Evolutionary conservation across 2,329 filamentous ascomycete species (phyloP), one percentile per base, ranked within the genome.

Genomic region (Fusarium odoratissimum): DNA sequence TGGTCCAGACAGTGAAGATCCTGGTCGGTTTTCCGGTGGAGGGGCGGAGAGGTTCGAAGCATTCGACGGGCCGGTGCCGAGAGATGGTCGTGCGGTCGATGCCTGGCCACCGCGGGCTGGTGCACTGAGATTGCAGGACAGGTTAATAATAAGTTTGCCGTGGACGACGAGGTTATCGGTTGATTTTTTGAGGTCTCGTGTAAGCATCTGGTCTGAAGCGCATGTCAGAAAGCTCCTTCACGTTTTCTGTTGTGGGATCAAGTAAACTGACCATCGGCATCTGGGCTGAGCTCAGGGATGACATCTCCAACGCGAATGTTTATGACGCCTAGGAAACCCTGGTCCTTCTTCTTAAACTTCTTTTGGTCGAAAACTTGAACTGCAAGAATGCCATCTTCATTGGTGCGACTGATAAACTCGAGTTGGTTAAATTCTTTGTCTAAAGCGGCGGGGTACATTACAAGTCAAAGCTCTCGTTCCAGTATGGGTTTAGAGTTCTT

Each of bases 271-370:
- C 96, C 95, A 85, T 98, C 96, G 73, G 94, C 93, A 64, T 95
- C 95, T 65, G 94, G 90, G 72, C 93, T 92, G 74, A 99, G 86
- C 81, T 98, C 95, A 33, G 81, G 80, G 76, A 99, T 94, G 42
- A 96, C 93, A 87, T 97, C 95, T 77, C 96, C 96, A 75, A 99
- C 92, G 66, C 95, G 92, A 77, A 99, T 93, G 82, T 99, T 99
- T 80, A 99, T 98, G 60, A 99, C 96, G 64, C 96, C 96, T 11
- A 99, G 88, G 80, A 99, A 99, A 13, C 96, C 96, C 82, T 99
- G 96, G 78, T 99, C 96, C 94, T 98, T 99, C 90, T 99, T 99
- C 88, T 99, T 99, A 86, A 99, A 99, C 86, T 99, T 99, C 87
- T 98, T 98, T 84, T 99, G 96, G 83, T 99, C 96, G 81, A 99